Evolutionary conservation across 108 stramenopile genomes (phyloP), one percentile per base, ranked within the genome.

Genomic region (Fragilariopsis cylindrus): DNA sequence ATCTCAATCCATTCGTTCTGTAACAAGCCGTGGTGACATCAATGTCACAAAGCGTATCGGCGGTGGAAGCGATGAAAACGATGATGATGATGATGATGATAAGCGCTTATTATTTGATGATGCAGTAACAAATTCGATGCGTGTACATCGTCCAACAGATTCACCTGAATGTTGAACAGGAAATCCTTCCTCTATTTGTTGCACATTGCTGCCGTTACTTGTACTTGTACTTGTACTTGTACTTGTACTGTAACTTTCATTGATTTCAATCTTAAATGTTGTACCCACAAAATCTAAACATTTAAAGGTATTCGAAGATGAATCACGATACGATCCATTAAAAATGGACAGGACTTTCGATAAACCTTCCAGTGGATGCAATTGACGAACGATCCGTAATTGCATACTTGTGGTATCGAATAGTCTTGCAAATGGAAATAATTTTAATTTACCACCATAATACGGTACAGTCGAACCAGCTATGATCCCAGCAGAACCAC

Each of bases 101-200:
- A 30, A 2, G 30, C 30, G 30, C 30, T 30, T 30, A 30, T 30
- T 30, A 30, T 30, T 30, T 12, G 55, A 0, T 8, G 69, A 52
- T 4, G 84, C 71, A 30, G 86, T 78, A 43, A 76, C 65, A 55
- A 90, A 65, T 47, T 84, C 83, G 54, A 90, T 84, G 4, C 76
- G 54, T n/a, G 82, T 76, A 12, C 79, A 71, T 7, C 40, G 58
- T 9, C 90, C 90, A 56, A 86, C 75, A 7, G 74, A 77, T 72
- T 91, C 90, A 11, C 90, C 90, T 4, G 86, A 87, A 69, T 92
- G 90, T 67, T 92, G 90, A 47, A 92, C 85, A 7, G 90, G 90
- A 74, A 84, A 89, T 50, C 84, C 83, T 55, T 55, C 50, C 5
- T 46, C 45, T 13, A 46, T 45, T 15, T 58, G 52, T 2, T 15